phyloP scores from a whole-genome alignment of 208 protist genomes.

The Phytomonas sp. region DNA sequence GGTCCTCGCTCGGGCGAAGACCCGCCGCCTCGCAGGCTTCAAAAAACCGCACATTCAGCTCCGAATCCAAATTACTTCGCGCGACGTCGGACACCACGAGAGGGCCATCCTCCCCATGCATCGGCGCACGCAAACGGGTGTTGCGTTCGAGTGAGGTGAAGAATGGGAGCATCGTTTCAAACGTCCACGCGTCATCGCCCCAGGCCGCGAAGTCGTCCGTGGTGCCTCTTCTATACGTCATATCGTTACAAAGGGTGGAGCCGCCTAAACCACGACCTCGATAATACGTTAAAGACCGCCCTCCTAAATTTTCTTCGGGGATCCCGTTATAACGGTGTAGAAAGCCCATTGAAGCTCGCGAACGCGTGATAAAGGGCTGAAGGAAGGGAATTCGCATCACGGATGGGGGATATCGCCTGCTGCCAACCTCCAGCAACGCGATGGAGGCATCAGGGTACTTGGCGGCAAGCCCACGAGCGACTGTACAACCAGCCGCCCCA shows the following conservation, averaged over 20 bases:
- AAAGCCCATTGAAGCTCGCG: conserved; percentile 22
- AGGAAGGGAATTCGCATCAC: conserved; percentile 43
- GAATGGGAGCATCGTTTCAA: conserved; percentile 37
- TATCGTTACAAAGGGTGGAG: conserved; percentile 47
- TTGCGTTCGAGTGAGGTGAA: conserved; percentile 46
- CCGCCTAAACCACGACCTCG: conserved; percentile 50
- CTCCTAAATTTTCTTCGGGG: conserved; percentile 27
- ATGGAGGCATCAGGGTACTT: conserved; percentile 35
- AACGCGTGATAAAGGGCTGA: conserved; percentile 33
- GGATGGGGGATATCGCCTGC: conserved; percentile 13
- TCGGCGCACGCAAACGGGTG: conserved; percentile 15
- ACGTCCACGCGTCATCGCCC: conserved; percentile 37
- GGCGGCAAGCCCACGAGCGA: conserved; percentile 39
- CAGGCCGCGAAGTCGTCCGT: conserved; percentile 30
- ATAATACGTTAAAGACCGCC: conserved; percentile 29
- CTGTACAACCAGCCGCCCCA: conserved; percentile 59
- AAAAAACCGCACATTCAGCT: conserved; percentile 75
- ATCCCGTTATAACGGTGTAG: conserved; percentile 18
- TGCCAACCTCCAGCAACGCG: conserved; percentile 57
- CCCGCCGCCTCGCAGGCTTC: conserved; percentile 73
- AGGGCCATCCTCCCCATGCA: conserved; percentile 37
- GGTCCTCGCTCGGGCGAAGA: conserved; percentile 28
- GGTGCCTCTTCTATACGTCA: conserved; percentile 54
- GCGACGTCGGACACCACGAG: conserved; percentile 31
- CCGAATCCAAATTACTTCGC: conserved; percentile 42